Percentiles rank a stretch among this genome's conserved stretches.
Evolutionary conservation across 75 land plant genomes (phyloP).

Genomic region (Picea sitchensis): DNA sequence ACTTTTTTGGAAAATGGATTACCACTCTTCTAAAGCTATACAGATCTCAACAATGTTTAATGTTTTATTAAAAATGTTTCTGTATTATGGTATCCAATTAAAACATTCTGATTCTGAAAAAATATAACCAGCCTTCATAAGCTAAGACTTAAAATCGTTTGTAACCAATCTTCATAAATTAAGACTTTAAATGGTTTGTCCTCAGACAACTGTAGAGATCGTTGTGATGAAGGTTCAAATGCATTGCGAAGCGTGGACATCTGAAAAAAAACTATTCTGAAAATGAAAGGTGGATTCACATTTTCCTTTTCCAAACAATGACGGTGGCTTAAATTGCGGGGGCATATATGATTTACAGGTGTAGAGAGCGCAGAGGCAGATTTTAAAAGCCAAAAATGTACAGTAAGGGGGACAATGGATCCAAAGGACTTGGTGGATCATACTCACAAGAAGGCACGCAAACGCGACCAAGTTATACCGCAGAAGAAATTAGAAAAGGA

Average conservation of each 20-base stretch:
- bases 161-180: neutral
- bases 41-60: slow-evolving; percentile 8
- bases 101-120: neutral
- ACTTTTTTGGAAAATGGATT: no score
- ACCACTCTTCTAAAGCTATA: no score
- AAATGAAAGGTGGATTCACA: slow-evolving; percentile 9
- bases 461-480: slow-evolving; percentile 37
- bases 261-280: slow-evolving; percentile 4
- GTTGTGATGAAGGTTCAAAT: slow-evolving; percentile 17
- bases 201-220: slow-evolving; percentile 31
- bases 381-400: slow-evolving; percentile 45
- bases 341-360: slow-evolving; percentile 26
- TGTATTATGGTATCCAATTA: neutral
- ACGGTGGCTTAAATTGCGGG: neutral
- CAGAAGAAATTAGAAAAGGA: slow-evolving; percentile 21
- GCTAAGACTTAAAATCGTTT: neutral
- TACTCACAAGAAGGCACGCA: slow-evolving; percentile 56
- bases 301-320: no score
- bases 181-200: neutral
- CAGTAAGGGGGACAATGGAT: slow-evolving; percentile 62
- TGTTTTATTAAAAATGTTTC: neutral
- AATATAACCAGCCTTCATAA: neutral
- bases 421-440: slow-evolving; percentile 56
- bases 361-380: slow-evolving; percentile 56
- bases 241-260: slow-evolving; percentile 16